Evolutionary conservation across 1,284 basidiomycete species (phyloP).

Genomic region (Fistulinella cinereoalba): DNA sequence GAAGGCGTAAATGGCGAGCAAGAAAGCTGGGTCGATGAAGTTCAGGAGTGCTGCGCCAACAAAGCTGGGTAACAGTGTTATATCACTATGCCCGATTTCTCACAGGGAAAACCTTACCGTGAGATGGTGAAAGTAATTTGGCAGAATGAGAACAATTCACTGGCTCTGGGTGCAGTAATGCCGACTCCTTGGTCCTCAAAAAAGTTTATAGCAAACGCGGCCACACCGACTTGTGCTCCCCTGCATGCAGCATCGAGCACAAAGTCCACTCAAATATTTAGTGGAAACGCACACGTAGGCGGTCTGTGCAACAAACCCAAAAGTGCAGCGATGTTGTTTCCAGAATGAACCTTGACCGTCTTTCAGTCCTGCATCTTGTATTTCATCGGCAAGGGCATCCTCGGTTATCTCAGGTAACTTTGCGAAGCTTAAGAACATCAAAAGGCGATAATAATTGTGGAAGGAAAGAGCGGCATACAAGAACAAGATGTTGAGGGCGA

Average conservation of each 20-base stretch:
- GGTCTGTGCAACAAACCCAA: constrained; percentile 73
- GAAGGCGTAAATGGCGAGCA: constrained; percentile 56
- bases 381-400: constrained; percentile 55
- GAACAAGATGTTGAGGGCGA: constrained; percentile 66
- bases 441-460: not conserved
- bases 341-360: constrained; percentile 58
- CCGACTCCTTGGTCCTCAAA: constrained; percentile 61
- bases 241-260: constrained; percentile 31
- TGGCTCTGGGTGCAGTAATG: constrained; percentile 51
- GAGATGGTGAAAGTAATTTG: constrained; percentile 72
- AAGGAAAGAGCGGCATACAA: constrained; percentile 39
- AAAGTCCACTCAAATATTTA: not conserved
- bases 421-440: constrained; percentile 49
- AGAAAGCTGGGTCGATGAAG: constrained; percentile 61
- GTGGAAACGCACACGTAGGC: constrained; percentile 52
- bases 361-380: constrained; percentile 42
- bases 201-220: constrained; percentile 71
- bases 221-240: constrained; percentile 73
- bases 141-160: constrained; percentile 68
- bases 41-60: constrained; percentile 62
- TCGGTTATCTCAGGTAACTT: constrained; percentile 75
- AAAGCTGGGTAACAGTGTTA: constrained; percentile 41
- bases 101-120: constrained; percentile 47
- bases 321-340: constrained; percentile 69
- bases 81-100: not conserved